phyloP scores from a whole-genome alignment of 1,284 basidiomycete genomes.

The Anthracocystis setariae region DNA sequence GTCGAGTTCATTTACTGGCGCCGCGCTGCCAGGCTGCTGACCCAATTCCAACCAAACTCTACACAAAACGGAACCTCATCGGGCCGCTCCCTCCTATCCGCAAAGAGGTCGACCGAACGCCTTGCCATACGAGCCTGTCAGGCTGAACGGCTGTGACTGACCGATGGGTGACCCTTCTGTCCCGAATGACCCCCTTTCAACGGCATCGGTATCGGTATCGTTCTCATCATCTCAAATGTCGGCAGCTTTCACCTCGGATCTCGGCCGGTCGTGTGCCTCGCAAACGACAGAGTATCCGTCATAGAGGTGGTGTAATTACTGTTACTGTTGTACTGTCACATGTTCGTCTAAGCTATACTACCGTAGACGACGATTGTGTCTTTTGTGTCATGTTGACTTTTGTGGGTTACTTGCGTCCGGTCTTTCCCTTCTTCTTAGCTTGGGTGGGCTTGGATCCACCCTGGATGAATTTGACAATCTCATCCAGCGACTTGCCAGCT shows the following conservation, averaged over 20 bases:
- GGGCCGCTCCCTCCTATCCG: too few relatives aligned
- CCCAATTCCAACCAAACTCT: constrained; percentile 10
- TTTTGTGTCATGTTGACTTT: constrained; percentile 6
- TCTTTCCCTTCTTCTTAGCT: constrained; percentile 41
- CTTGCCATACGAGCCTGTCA: too few relatives aligned
- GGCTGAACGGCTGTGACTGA: too few relatives aligned
- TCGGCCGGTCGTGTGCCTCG: too few relatives aligned
- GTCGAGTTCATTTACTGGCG: neutral
- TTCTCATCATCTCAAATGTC: too few relatives aligned
- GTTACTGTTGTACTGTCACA: constrained; percentile 6
- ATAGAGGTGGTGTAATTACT: constrained; percentile 39
- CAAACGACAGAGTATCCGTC: neutral
- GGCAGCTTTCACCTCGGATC: too few relatives aligned
- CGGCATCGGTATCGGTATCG: too few relatives aligned
- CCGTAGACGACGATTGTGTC: too few relatives aligned
- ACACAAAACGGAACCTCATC: neutral
- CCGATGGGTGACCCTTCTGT: too few relatives aligned
- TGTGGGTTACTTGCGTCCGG: constrained; percentile 32
- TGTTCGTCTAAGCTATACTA: neutral
- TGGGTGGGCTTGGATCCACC: constrained; percentile 44
- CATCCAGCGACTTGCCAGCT: constrained; percentile 55
- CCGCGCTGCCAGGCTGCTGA: neutral
- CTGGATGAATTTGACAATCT: constrained; percentile 63
- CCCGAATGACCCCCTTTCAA: too few relatives aligned
- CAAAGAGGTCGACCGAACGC: too few relatives aligned